Conservation (phyloP, 2,329 filamentous ascomycete species). For the Ploettnerulaceae sp. region DNA sequence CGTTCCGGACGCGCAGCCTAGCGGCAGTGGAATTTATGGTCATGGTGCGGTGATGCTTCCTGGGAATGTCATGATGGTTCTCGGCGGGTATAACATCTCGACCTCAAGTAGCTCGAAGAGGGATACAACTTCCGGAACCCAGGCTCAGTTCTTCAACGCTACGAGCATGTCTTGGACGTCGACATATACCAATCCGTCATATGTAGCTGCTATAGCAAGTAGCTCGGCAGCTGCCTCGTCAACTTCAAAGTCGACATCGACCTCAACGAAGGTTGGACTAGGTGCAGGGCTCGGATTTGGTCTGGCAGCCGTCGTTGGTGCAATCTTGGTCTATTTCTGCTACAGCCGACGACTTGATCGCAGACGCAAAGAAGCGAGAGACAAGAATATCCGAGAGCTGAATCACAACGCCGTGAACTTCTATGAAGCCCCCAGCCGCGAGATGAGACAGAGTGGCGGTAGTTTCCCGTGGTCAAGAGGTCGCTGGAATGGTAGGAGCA, state of each 20-base stretch:
- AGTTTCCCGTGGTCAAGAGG: slow-evolving; percentile 27
- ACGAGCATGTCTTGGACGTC: slow-evolving; percentile 55
- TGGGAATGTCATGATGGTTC: slow-evolving; percentile 64
- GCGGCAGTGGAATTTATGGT: slow-evolving; percentile 50
- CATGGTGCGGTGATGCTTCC: slow-evolving; percentile 60
- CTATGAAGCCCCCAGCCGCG: slow-evolving; percentile 17
- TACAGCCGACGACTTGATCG: slow-evolving; percentile 44
- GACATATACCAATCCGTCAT: slow-evolving; percentile 47
- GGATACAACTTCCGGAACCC: slow-evolving; percentile 38
- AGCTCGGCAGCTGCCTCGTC: slow-evolving; percentile 28
- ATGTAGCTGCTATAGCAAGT: slow-evolving; percentile 20
- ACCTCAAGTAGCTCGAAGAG: slow-evolving; percentile 24
- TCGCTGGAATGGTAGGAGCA: slow-evolving; percentile 23
- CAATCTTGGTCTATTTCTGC: slow-evolving; percentile 44
- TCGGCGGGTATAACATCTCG: slow-evolving; percentile 55
- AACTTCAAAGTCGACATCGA: slow-evolving; percentile 24
- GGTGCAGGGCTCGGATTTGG: slow-evolving; percentile 64
- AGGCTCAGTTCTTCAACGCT: slow-evolving; percentile 52
- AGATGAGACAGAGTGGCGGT: slow-evolving; percentile 23
- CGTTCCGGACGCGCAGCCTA: slow-evolving; percentile 47
- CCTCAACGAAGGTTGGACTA: slow-evolving; percentile 49
- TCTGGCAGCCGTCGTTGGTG: slow-evolving; percentile 45
- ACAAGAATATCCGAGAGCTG: slow-evolving; percentile 50
- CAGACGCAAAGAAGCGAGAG: slow-evolving; percentile 39
- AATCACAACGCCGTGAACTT: slow-evolving; percentile 35